Conservation (phyloP, 169 alveolate genomes). For the Theileria equi region DNA sequence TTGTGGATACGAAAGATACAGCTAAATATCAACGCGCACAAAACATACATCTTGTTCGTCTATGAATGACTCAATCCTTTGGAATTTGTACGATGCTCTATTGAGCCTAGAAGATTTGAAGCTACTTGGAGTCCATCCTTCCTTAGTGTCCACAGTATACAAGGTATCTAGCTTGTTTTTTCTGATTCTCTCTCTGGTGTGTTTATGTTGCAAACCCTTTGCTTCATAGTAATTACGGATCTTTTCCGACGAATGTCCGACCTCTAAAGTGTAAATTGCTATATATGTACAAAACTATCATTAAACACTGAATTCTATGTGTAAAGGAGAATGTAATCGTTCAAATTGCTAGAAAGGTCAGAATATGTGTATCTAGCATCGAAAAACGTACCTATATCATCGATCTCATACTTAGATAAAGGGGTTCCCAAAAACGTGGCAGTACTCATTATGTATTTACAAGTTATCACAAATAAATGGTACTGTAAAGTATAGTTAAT, state of each 20-base stretch:
- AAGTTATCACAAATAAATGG: not conserved
- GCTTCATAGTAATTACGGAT: slow-evolving; percentile 22
- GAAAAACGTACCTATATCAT: slow-evolving; percentile 34
- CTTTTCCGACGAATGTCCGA: not conserved
- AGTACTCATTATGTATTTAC: slow-evolving; percentile 11
- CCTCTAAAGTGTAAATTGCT: not conserved
- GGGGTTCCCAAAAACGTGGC: slow-evolving; percentile 63
- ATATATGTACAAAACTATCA: not conserved
- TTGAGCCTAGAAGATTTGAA: slow-evolving; percentile 48
- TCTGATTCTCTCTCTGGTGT: slow-evolving; percentile 43
- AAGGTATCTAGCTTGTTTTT: slow-evolving; percentile 14
- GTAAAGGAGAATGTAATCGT: too few species aligned
- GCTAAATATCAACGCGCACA: too few species aligned
- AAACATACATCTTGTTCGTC: slow-evolving; percentile 41
- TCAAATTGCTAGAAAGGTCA: not conserved
- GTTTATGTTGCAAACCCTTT: slow-evolving; percentile 37
- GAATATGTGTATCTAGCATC: not conserved
- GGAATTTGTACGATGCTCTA: slow-evolving; percentile 38
- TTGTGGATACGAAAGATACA: too few species aligned
- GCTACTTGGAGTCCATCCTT: slow-evolving; percentile 52
- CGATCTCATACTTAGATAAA: slow-evolving; percentile 52
- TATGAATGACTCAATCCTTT: slow-evolving; percentile 16
- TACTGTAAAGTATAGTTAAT: too few species aligned
- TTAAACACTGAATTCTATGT: not conserved
- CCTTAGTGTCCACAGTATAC: slow-evolving; percentile 57